Percentiles rank a stretch among this genome's conserved stretches.
phyloP scores from a whole-genome alignment of 2,329 filamentous ascomycete genomes.

The Niveomyces coronatus region DNA sequence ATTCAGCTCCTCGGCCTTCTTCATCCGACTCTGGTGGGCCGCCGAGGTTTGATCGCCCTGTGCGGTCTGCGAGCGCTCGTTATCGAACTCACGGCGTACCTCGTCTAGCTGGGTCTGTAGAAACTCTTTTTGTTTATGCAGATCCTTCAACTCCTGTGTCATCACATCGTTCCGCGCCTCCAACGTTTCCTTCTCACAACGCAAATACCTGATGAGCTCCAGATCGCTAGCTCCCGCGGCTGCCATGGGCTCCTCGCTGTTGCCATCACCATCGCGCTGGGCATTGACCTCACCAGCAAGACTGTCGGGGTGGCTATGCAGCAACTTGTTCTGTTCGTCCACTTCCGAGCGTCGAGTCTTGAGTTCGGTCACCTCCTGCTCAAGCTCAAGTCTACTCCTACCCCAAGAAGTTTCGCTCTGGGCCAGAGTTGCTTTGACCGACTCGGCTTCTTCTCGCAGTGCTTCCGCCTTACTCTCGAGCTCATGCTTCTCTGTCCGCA shows the following conservation, averaged over 20 bases:
- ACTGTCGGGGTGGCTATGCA: slow-evolving; percentile 81
- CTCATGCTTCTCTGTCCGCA: slow-evolving; percentile 72
- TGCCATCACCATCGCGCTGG: slow-evolving; percentile 48
- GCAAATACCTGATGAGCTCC: slow-evolving; percentile 83
- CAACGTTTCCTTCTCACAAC: slow-evolving; percentile 93
- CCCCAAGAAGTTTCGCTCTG: slow-evolving; percentile 85
- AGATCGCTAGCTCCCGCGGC: slow-evolving; percentile 45
- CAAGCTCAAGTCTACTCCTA: slow-evolving; percentile 68
- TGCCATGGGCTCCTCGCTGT: slow-evolving; percentile 42
- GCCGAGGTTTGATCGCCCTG: slow-evolving; percentile 64
- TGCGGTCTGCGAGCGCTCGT: slow-evolving; percentile 69
- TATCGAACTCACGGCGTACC: slow-evolving; percentile 75
- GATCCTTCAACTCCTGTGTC: slow-evolving; percentile 73
- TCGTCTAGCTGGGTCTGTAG: slow-evolving; percentile 83
- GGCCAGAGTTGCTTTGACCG: slow-evolving; percentile 64
- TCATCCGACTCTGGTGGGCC: slow-evolving; percentile 82
- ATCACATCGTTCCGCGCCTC: slow-evolving; percentile 94
- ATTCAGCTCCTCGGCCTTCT: slow-evolving; percentile 92
- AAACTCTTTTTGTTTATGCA: slow-evolving; percentile 86
- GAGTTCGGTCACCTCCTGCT: slow-evolving; percentile 73
- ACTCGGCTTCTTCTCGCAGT: slow-evolving; percentile 72
- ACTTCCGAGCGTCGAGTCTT: slow-evolving; percentile 73
- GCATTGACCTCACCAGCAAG: slow-evolving; percentile 69
- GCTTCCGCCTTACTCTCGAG: slow-evolving; percentile 70
- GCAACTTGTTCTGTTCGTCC: slow-evolving; percentile 77